Conservation (phyloP, 129 eudicot genomes). For the Escallonia rubra region DNA sequence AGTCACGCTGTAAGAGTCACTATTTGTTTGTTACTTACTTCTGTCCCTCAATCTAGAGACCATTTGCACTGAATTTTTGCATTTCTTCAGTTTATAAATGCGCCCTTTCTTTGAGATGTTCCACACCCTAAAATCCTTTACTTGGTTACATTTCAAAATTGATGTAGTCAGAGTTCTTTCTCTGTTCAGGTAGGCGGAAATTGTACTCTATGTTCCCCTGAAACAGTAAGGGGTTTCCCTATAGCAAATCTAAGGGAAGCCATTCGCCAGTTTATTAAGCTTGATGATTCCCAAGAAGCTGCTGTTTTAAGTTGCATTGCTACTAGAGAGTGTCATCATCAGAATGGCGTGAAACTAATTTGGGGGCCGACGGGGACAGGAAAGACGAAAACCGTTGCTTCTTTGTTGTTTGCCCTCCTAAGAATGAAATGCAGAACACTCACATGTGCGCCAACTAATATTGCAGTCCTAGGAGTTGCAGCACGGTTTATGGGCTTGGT, state of each 20-base stretch:
- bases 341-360: constrained; percentile 35
- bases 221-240: background rate
- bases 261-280: constrained; percentile 13
- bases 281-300: constrained; percentile 44
- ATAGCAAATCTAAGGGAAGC: constrained; percentile 3
- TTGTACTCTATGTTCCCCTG: constrained; percentile 19
- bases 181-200: constrained; percentile 17
- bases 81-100: too few relatives aligned
- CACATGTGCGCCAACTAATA: constrained; percentile 74
- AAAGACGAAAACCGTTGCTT: constrained; percentile 49
- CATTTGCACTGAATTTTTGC: too few relatives aligned
- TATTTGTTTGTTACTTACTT: background rate
- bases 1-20: constrained; percentile 28
- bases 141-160: too few relatives aligned
- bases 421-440: constrained; percentile 44
- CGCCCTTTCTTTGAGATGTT: background rate
- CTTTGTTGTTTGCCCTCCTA: constrained; percentile 31
- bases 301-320: constrained; percentile 50
- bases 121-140: too few relatives aligned
- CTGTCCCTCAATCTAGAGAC: background rate
- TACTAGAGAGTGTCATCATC: constrained; percentile 23
- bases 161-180: background rate
- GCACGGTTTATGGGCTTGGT: constrained; percentile 28
- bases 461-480: constrained; percentile 55
- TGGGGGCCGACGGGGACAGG: constrained; percentile 96